A percentile compares a stretch with the other conserved stretches of the same genome.
Conservation (phyloP, 805 yeast species). For the Pichia kluyveri region DNA sequence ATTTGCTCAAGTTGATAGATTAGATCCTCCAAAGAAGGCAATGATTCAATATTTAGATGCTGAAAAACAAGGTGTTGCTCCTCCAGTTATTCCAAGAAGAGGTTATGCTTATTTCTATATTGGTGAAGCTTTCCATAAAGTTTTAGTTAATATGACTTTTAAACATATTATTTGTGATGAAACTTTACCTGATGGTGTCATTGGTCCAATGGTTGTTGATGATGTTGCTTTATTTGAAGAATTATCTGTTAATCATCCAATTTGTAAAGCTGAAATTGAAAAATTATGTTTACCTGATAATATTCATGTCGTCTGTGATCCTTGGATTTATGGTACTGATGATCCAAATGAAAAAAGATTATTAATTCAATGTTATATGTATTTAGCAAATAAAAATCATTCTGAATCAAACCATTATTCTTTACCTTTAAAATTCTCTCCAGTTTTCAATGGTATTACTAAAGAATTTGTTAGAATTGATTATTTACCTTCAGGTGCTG, state of each 20-base stretch:
- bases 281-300: constrained; percentile 55
- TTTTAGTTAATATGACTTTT: constrained; percentile 55
- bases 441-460: constrained; percentile 58
- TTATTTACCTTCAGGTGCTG: constrained; percentile 71
- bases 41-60: constrained; percentile 62
- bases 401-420: constrained; percentile 70
- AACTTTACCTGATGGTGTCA: constrained; percentile 48
- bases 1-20: constrained; percentile 56
- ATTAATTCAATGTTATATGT: constrained; percentile 68
- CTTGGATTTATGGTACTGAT: constrained; percentile 83
- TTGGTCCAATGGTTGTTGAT: constrained; percentile 66
- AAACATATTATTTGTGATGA: constrained; percentile 53
- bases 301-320: constrained; percentile 51
- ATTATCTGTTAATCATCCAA: constrained; percentile 43
- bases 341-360: constrained; percentile 50
- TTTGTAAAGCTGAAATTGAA: constrained; percentile 52
- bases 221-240: constrained; percentile 50
- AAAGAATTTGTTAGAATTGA: constrained; percentile 62
- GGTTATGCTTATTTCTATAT: constrained; percentile 61
- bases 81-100: constrained; percentile 60
- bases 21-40: constrained; percentile 72
- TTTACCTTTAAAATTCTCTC: constrained; percentile 62
- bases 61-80: constrained; percentile 43
- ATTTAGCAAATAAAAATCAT: constrained; percentile 57
- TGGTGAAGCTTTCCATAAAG: constrained; percentile 50